These are phyloP conservation scores for Metschnikowia borealis DNA, from an alignment of 805 yeast species.

Conservation along the genomic window DNA sequence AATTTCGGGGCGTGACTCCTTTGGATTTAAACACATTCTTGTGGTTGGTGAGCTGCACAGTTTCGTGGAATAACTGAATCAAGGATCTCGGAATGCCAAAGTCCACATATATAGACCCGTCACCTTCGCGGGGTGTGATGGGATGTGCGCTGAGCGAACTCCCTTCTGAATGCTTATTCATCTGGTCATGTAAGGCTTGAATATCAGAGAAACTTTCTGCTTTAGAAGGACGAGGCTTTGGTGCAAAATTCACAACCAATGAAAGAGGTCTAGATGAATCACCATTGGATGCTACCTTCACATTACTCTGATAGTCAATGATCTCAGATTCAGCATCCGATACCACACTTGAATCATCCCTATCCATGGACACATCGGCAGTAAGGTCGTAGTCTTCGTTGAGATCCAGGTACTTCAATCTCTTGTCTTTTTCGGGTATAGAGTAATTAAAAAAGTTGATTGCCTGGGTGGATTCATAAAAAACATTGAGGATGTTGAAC, in stretches of 20 bases:
- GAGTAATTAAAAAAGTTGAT: conserved; percentile 46
- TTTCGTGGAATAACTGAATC: conserved; percentile 43
- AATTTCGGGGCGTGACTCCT: conserved; percentile 48
- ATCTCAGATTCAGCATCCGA: conserved; percentile 15
- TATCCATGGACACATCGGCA: not conserved
- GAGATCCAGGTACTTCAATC: conserved; percentile 44
- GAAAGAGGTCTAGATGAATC: conserved; percentile 16
- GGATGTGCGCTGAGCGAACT: not conserved
- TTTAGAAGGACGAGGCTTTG: not conserved
- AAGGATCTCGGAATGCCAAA: conserved; percentile 48
- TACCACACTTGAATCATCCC: conserved; percentile 7
- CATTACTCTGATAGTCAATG: conserved; percentile 12
- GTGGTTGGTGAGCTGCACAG: conserved; percentile 48
- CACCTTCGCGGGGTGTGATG: conserved; percentile 16
- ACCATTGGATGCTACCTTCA: conserved; percentile 13
- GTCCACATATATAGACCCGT: conserved; percentile 34
- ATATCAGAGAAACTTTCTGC: conserved; percentile 3
- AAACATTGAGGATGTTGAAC: conserved; percentile 32
- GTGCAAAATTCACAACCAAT: conserved; percentile 25
- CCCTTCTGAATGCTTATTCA: not conserved
- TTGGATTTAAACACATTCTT: conserved; percentile 41
- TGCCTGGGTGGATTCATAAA: conserved; percentile 47
- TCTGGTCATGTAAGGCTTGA: not conserved
- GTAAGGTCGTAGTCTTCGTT: conserved; percentile 34
- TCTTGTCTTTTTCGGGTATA: conserved; percentile 32